Evolutionary conservation across 805 yeast genomes (phyloP).

Genomic region (Ogataea pignaliae): DNA sequence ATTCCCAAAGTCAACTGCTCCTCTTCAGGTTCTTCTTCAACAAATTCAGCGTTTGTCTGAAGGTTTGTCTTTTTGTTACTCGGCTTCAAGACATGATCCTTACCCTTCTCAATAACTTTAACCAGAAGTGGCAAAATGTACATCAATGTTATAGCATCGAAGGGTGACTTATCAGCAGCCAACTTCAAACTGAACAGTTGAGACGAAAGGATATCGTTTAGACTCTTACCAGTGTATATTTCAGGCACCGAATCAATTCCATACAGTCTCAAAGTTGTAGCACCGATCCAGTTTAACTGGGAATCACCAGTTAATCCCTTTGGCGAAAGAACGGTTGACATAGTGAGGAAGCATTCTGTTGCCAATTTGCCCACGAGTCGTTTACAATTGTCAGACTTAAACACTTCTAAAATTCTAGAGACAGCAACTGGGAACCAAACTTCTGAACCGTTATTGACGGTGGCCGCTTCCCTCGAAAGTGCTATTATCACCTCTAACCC

Average conservation of each 20-base stretch:
- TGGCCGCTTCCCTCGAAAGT: conserved; percentile 44
- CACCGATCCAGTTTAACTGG: conserved; percentile 53
- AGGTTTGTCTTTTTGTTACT: conserved; percentile 46
- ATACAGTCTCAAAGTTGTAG: conserved; percentile 61
- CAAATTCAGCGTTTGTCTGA: conserved; percentile 58
- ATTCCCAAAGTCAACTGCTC: conserved; percentile 76
- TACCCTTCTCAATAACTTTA: conserved; percentile 64
- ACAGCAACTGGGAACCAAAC: conserved; percentile 74
- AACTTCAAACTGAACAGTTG: conserved; percentile 74
- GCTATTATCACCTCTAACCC: conserved; percentile 50
- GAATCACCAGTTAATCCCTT: conserved; percentile 45
- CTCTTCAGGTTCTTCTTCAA: conserved; percentile 83
- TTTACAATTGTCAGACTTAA: conserved; percentile 31
- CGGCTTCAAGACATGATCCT: conserved; percentile 42
- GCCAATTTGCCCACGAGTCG: conserved; percentile 36
- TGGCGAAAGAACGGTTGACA: conserved; percentile 42
- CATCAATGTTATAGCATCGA: conserved; percentile 64
- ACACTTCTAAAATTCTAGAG: conserved; percentile 40
- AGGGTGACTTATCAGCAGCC: conserved; percentile 64
- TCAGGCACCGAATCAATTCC: conserved; percentile 42
- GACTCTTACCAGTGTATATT: conserved; percentile 44
- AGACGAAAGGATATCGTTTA: conserved; percentile 53
- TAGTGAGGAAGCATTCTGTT: conserved; percentile 45
- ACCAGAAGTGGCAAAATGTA: conserved; percentile 74
- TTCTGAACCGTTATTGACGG: conserved; percentile 59